Conservation (phyloP, 2,329 filamentous ascomycete genomes). For the Didymella sp. region DNA sequence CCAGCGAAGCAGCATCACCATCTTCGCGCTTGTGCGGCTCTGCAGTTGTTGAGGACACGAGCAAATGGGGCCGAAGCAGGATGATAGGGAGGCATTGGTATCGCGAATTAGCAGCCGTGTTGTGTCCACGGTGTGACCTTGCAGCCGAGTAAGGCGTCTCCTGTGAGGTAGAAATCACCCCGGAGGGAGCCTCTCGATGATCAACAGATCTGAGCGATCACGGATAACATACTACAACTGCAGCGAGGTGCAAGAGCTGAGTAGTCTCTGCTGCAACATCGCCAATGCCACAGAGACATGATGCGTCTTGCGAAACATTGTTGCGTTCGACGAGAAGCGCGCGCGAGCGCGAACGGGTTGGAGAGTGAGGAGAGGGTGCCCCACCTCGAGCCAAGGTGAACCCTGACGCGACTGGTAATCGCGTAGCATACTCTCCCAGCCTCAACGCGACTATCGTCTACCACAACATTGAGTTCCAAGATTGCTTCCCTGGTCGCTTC, state of each 20-base stretch:
- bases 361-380: constrained; percentile 15
- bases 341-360: constrained; percentile 11
- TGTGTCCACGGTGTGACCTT: constrained; percentile 13
- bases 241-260: not conserved
- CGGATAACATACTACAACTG: not conserved
- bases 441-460: constrained; percentile 23
- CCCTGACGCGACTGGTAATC: constrained; percentile 16
- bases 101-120: constrained; percentile 7
- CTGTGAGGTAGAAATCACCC: not conserved
- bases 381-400: not conserved
- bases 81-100: constrained; percentile 5
- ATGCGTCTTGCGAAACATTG: not conserved
- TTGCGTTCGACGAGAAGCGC: constrained; percentile 11
- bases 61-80: constrained; percentile 10
- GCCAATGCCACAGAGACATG: not conserved
- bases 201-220: not conserved
- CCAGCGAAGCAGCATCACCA: constrained; percentile 2
- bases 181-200: not conserved
- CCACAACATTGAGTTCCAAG: too few species aligned
- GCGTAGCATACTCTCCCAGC: constrained; percentile 21
- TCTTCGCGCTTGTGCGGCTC: constrained; percentile 10
- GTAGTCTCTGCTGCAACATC: not conserved
- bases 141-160: constrained; percentile 4
- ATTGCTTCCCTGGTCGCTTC: constrained; percentile 1
- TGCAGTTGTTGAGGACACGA: constrained; percentile 6